These are phyloP conservation scores for Colletotrichum shisoi DNA, from an alignment of 2,329 filamentous ascomycete species.

Conservation along the genomic window DNA sequence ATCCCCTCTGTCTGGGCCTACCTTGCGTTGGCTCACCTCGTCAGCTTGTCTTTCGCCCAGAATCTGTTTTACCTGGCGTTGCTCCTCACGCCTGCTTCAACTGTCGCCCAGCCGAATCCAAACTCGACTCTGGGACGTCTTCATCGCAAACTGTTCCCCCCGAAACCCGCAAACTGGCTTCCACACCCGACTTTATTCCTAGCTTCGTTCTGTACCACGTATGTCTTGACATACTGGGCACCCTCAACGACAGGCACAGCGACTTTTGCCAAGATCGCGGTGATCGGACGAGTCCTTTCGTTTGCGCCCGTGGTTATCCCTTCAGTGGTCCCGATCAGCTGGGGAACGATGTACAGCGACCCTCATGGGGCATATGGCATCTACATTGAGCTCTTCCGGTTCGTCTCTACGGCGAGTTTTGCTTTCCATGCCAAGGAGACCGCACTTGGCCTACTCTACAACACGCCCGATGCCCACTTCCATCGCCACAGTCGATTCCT, in stretches of 20 bases:
- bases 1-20: conserved; percentile 65
- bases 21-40: conserved; percentile 65
- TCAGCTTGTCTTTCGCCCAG: conserved; percentile 68
- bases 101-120: conserved; percentile 47
- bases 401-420: conserved; percentile 55
- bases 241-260: conserved; percentile 54
- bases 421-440: conserved; percentile 57
- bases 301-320: conserved; percentile 58
- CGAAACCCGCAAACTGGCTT: conserved; percentile 56
- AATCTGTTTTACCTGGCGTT: conserved; percentile 70
- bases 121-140: conserved; percentile 45
- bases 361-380: conserved; percentile 52
- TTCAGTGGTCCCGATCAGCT: conserved; percentile 57
- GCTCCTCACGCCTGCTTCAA: conserved; percentile 62
- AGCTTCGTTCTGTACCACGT: conserved; percentile 48
- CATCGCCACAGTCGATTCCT: conserved; percentile 59
- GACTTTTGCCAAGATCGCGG: conserved; percentile 49
- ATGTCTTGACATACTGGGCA: conserved; percentile 49
- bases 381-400: conserved; percentile 57
- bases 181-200: conserved; percentile 51
- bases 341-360: conserved; percentile 56
- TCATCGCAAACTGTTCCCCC: conserved; percentile 47
- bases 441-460: conserved; percentile 54
- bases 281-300: conserved; percentile 51
- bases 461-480: conserved; percentile 56